Evolutionary conservation across 768 basidiomycete species (phyloP).

Genomic region (Chiua virens): DNA sequence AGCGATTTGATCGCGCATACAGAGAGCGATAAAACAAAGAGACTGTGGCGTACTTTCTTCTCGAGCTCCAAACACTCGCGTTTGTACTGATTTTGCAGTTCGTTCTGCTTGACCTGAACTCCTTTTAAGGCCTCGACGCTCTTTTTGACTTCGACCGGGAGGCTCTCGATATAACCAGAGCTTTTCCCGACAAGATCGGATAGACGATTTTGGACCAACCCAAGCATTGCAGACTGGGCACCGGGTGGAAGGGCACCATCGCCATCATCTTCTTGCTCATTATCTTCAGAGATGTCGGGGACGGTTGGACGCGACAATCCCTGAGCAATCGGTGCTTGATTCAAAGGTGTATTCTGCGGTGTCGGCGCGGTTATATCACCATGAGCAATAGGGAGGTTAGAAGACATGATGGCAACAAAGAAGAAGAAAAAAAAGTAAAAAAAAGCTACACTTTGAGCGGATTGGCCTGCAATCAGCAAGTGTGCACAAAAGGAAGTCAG

Average conservation of each 20-base stretch:
- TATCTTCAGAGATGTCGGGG: conserved; percentile 84
- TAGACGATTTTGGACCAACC: conserved; percentile 87
- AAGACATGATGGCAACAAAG: conserved; percentile 54
- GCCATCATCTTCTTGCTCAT: conserved; percentile 66
- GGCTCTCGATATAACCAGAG: conserved; percentile 91
- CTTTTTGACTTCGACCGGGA: conserved; percentile 78
- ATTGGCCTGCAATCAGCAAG: conserved; percentile 25
- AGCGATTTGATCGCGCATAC: conserved; percentile 13
- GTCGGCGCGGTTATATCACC: conserved; percentile 81
- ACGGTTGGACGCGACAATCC: conserved; percentile 87
- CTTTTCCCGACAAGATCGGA: conserved; percentile 84
- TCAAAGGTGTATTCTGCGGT: conserved; percentile 89
- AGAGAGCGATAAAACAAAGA: conserved; percentile 7
- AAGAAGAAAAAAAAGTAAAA: conserved; percentile 24
- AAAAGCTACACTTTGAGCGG: conserved; percentile 17
- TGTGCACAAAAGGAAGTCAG: conserved; percentile 20
- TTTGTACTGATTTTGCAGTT: conserved; percentile 90
- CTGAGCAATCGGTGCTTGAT: conserved; percentile 73
- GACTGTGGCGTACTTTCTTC: conserved; percentile 69
- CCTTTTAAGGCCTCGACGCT: conserved; percentile 93
- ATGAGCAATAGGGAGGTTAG: conserved; percentile 61
- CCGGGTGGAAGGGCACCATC: conserved; percentile 43
- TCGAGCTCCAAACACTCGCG: conserved; percentile 93
- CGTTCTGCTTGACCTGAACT: conserved; percentile 87
- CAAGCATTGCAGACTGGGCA: conserved; percentile 68